These are phyloP conservation scores for Termitomyces sp. DNA, from an alignment of 1,284 basidiomycete species.

Conservation along the genomic window DNA sequence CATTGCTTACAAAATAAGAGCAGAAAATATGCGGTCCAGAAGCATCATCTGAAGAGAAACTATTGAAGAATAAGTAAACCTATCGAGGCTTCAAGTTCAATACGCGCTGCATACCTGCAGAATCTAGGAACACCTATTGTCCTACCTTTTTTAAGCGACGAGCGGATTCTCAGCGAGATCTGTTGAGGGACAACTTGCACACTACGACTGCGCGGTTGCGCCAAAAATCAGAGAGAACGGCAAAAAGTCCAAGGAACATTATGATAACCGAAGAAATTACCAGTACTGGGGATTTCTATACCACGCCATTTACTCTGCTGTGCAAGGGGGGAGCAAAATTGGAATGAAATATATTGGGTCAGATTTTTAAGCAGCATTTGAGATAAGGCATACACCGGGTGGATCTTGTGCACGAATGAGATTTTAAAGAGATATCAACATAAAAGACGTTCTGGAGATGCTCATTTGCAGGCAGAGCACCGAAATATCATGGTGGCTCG, in stretches of 20 bases:
- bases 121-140: constrained; percentile 11
- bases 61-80: background rate
- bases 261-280: no score
- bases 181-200: constrained; percentile 10
- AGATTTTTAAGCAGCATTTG: no score
- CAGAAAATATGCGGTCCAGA: constrained; percentile 1
- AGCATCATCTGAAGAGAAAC: constrained; percentile 4
- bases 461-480: no score
- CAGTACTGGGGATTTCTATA: no score
- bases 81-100: background rate
- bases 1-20: constrained; percentile 9
- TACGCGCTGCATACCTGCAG: constrained; percentile 4
- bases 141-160: constrained; percentile 8
- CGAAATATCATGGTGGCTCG: no score
- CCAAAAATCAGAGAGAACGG: background rate
- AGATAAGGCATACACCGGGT: no score
- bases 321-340: no score
- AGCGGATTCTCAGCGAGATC: constrained; percentile 6
- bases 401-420: no score
- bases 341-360: no score
- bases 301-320: no score
- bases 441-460: no score
- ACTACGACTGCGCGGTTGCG: background rate
- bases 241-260: background rate
- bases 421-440: no score